Evolutionary conservation across 2,329 filamentous ascomycete species (phyloP).

Genomic region (Calonectria henricotiae): DNA sequence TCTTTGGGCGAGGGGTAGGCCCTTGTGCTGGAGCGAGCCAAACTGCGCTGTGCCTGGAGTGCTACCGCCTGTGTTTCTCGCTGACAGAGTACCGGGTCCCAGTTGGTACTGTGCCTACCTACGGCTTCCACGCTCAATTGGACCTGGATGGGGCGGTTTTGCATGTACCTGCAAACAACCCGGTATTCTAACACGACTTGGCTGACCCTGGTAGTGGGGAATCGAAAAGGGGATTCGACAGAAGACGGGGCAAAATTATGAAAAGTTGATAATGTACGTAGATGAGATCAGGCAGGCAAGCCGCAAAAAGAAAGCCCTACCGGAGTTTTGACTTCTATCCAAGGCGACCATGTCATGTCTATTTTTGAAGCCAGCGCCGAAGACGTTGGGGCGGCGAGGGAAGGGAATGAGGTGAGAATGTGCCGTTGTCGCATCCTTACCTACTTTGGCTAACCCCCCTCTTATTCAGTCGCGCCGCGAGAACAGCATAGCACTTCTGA

Average conservation of each 20-base stretch:
- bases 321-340: not conserved
- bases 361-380: slow-evolving; percentile 18
- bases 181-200: slow-evolving; percentile 20
- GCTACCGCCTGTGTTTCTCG: slow-evolving; percentile 21
- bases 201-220: slow-evolving; percentile 13
- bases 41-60: slow-evolving; percentile 17
- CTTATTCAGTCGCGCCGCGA: slow-evolving; percentile 18
- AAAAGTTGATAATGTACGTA: not conserved
- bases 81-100: slow-evolving; percentile 9
- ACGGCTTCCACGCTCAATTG: slow-evolving; percentile 14
- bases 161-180: slow-evolving; percentile 11
- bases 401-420: slow-evolving; percentile 28
- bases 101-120: slow-evolving; percentile 20
- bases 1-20: slow-evolving; percentile 17
- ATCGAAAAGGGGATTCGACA: slow-evolving; percentile 20
- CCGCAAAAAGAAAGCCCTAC: slow-evolving; percentile 1
- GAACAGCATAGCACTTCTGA: slow-evolving; percentile 24
- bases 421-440: slow-evolving; percentile 15
- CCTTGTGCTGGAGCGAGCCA: slow-evolving; percentile 25
- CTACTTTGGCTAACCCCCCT: slow-evolving; percentile 25
- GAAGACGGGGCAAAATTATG: slow-evolving; percentile 3
- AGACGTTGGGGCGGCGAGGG: slow-evolving; percentile 6
- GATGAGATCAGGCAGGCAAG: slow-evolving; percentile 16
- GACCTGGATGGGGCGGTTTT: slow-evolving; percentile 22
- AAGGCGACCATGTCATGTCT: slow-evolving; percentile 4